phyloP scores from a whole-genome alignment of 1,284 basidiomycete species.

The Pulveroboletus sp. region DNA sequence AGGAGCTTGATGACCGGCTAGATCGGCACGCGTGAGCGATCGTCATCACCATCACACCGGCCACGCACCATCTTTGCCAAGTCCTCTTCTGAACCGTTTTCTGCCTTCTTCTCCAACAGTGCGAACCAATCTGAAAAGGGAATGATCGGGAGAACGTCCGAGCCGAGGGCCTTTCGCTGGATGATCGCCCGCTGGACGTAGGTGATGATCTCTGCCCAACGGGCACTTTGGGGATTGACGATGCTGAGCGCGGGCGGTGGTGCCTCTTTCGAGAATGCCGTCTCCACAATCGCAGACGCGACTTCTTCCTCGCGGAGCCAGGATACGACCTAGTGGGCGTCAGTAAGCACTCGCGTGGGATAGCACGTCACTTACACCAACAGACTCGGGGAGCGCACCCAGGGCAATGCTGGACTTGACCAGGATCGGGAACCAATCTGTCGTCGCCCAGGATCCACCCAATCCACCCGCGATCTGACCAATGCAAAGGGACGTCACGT shows the following conservation, averaged over 20 bases:
- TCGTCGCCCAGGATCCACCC: conserved; percentile 28
- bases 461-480: conserved; percentile 31
- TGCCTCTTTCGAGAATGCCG: conserved; percentile 5
- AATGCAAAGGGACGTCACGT: conserved; percentile 25
- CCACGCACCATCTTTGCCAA: conserved; percentile 22
- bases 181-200: conserved; percentile 13
- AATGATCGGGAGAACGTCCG: conserved; percentile 17
- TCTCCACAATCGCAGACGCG: conserved; percentile 18
- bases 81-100: conserved; percentile 13
- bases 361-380: conserved; percentile 21
- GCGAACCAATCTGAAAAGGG: conserved; percentile 25
- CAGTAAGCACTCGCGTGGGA: background rate
- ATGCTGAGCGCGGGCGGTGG: conserved; percentile 21
- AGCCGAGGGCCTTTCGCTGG: conserved; percentile 1
- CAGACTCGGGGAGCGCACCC: conserved; percentile 26
- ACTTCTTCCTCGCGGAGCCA: conserved; percentile 24
- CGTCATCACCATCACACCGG: too few species aligned
- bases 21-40: background rate
- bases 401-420: conserved; percentile 30
- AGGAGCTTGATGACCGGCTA: conserved; percentile 32
- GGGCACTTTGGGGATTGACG: conserved; percentile 20
- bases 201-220: conserved; percentile 17
- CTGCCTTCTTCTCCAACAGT: conserved; percentile 19
- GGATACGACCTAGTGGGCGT: conserved; percentile 14
- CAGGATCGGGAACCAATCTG: conserved; percentile 31